These are phyloP conservation scores for Saccharomycopsis microspora DNA, from an alignment of 805 yeast species.

Conservation along the genomic window DNA sequence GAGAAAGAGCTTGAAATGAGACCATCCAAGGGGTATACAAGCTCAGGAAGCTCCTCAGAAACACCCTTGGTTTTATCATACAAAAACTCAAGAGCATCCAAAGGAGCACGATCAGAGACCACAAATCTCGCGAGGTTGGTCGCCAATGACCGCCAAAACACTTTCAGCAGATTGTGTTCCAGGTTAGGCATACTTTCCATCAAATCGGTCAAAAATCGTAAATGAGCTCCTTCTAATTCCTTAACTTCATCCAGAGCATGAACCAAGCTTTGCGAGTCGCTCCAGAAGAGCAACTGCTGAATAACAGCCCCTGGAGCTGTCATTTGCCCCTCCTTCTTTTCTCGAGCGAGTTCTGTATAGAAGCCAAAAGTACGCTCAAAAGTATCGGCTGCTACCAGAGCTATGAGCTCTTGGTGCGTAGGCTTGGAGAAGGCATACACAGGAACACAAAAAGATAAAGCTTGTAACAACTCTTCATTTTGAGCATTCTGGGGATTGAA, in stretches of 20 bases:
- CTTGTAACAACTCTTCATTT: constrained; percentile 64
- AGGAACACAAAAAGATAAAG: constrained; percentile 78
- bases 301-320: constrained; percentile 41
- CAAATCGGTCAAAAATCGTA: constrained; percentile 43
- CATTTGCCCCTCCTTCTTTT: constrained; percentile 20
- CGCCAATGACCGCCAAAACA: constrained; percentile 39
- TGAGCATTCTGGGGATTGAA: constrained; percentile 56
- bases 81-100: constrained; percentile 15
- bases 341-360: constrained; percentile 25
- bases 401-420: constrained; percentile 56
- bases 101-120: constrained; percentile 25
- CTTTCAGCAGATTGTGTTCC: constrained; percentile 30
- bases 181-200: constrained; percentile 32
- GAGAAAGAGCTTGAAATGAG: constrained; percentile 19
- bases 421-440: constrained; percentile 73
- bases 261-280: constrained; percentile 64
- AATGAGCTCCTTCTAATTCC: constrained; percentile 35
- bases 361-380: constrained; percentile 41
- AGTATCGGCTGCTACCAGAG: constrained; percentile 56
- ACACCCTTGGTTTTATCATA: constrained; percentile 13
- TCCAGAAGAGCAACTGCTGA: constrained; percentile 74
- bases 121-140: constrained; percentile 36
- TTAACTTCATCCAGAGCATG: constrained; percentile 26
- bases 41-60: constrained; percentile 7
- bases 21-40: constrained; percentile 15